Percentiles rank a stretch among this genome's conserved stretches.
Evolutionary conservation across 176 grass and related monocot genomes (phyloP).

Genomic region (Areca catechu): DNA sequence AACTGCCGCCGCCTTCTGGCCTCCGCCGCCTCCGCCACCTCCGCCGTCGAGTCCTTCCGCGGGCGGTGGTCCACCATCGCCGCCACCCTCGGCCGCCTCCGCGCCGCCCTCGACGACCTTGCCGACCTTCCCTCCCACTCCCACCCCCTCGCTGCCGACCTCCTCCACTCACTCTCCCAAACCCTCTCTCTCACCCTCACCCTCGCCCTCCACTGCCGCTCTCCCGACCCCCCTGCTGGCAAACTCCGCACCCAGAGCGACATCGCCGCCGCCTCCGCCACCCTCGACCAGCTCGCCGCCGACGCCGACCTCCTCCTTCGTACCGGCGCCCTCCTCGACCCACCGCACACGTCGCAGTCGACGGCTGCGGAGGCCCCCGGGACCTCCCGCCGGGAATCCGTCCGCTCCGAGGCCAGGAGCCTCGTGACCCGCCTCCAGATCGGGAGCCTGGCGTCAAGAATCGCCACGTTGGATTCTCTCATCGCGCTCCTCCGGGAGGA

Average conservation of each 20-base stretch:
- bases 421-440: slow-evolving; percentile 24
- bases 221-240: slow-evolving; percentile 24
- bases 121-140: slow-evolving; percentile 13
- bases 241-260: slow-evolving; percentile 60
- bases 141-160: slow-evolving; percentile 1
- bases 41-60: slow-evolving; percentile 15
- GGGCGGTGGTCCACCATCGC: slow-evolving; percentile 10
- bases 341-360: slow-evolving; percentile 27
- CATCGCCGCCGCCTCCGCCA: slow-evolving; percentile 31
- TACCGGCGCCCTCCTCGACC: slow-evolving; percentile 18
- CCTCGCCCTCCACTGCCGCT: slow-evolving; percentile 5
- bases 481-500: slow-evolving; percentile 6
- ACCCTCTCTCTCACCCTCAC: neutral
- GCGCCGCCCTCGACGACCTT: slow-evolving; percentile 29
- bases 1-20: slow-evolving; percentile 38
- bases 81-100: slow-evolving; percentile 27
- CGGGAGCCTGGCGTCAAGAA: slow-evolving; percentile 12
- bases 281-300: slow-evolving; percentile 35
- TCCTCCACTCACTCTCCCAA: slow-evolving; percentile 12
- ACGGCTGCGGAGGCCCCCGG: slow-evolving; percentile 29
- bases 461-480: slow-evolving; percentile 9
- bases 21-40: slow-evolving; percentile 23
- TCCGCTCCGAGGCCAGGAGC: slow-evolving; percentile 2
- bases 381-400: slow-evolving; percentile 8
- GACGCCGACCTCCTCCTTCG: slow-evolving; percentile 31